Percentiles rank a stretch among this genome's conserved stretches.
These are phyloP conservation scores for Pharus latifolius DNA, from an alignment of 176 grass and related monocot species.

Conservation along the genomic window DNA sequence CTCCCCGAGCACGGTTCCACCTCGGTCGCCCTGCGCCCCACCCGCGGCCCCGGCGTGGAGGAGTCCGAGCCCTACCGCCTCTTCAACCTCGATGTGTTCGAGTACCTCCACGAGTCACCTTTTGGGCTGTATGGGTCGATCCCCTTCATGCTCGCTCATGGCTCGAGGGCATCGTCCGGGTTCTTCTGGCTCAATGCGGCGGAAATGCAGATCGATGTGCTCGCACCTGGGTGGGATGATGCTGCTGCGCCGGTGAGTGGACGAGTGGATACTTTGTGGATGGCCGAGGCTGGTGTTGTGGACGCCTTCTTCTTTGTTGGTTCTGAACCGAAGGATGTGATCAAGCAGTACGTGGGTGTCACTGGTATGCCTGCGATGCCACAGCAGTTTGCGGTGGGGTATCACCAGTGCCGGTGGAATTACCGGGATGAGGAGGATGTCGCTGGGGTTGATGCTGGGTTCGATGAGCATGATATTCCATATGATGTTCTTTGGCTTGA, in stretches of 20 bases:
- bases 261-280: conserved; percentile 67
- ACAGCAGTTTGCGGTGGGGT: conserved; percentile 67
- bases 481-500: conserved; percentile 97
- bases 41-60: conserved; percentile 70
- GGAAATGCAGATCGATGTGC: conserved; percentile 97
- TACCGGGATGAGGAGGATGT: conserved; percentile 96
- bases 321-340: conserved; percentile 62
- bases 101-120: conserved; percentile 80
- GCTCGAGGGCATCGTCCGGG: conserved; percentile 41
- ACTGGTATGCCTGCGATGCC: conserved; percentile 78
- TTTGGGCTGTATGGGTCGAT: conserved; percentile 91
- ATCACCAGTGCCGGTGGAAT: conserved; percentile 97
- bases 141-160: conserved; percentile 89
- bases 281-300: conserved; percentile 79
- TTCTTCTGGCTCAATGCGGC: conserved; percentile 98
- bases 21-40: conserved; percentile 60
- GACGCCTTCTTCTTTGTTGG: conserved; percentile 89
- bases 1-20: conserved; percentile 78
- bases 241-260: not conserved
- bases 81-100: conserved; percentile 91
- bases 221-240: conserved; percentile 74
- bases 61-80: conserved; percentile 86
- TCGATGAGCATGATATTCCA: conserved; percentile 90
- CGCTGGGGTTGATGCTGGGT: conserved; percentile 58
- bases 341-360: conserved; percentile 68